Evolutionary conservation across 768 basidiomycete species (phyloP), one percentile per base, ranked within the genome.

Genomic region (Lactarius evosmus): DNA sequence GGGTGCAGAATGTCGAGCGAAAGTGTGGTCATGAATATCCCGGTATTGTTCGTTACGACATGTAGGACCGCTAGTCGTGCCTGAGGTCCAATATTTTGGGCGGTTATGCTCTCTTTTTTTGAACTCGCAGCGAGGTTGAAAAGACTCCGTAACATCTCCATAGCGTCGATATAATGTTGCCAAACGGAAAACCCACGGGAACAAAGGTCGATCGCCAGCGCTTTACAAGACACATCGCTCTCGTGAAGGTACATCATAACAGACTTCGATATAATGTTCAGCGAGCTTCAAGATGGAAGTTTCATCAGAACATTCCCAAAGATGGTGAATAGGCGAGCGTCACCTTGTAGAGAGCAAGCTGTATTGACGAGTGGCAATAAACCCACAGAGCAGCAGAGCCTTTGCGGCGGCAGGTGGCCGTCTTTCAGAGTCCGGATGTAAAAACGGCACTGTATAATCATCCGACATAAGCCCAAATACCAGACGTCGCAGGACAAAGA

Each of bases 1-100:
- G 91, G 87, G 36, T 87, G 86, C 46, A 96, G 76, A 56, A 98
- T 94, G 71, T 98, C 97, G 67, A 96, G 80, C 4, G 88, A 86
- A 44, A 99, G 74, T 0, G 96, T 97, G 0, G 93, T 90, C 89
- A 98, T 98, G 77, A 98, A 96, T 12, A 98, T 74, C 5, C 86
- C 85, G 6, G 95, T 93, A 68, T 95, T 89, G 53, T 82, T 81
- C 0, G 85, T 81, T 1, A 95, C 95, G 49, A 98, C 90, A 46
- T 90, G 87, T 11, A 98, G 75, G 2, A 96, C 87, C 0, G 95
- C 94, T 25, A 83, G 74, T 50, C 96, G 82, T 0, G 95, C 94
- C 69, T 93, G 90, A 1, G 86, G 80, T 7, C 85, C 85, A 1
- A 88, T 80, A 67, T 89, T 88, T 64, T 90, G 86, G 5, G 83